Evolutionary conservation across 1,284 basidiomycete genomes (phyloP).

Genomic region (Apiotrichum domesticum): DNA sequence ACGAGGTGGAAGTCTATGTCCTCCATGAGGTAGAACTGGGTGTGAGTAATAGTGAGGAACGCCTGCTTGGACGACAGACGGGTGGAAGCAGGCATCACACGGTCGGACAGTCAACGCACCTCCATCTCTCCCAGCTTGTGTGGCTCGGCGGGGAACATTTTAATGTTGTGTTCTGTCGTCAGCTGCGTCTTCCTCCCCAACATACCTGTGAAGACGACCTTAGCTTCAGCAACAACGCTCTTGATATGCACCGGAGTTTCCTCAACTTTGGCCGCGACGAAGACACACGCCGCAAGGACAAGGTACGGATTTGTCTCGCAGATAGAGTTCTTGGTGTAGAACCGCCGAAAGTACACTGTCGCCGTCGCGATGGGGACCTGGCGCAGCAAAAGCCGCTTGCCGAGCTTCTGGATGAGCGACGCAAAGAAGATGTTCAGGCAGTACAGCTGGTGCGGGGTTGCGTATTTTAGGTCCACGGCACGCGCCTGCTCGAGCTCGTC

Average conservation of each 20-base stretch:
- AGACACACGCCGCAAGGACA: slow-evolving; percentile 86
- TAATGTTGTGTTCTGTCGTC: slow-evolving; percentile 58
- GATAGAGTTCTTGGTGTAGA: slow-evolving; percentile 89
- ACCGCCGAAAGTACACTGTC: slow-evolving; percentile 85
- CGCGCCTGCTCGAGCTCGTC: slow-evolving; percentile 65
- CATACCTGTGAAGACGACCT: slow-evolving; percentile 69
- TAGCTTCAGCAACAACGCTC: slow-evolving; percentile 77
- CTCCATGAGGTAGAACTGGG: slow-evolving; percentile 80
- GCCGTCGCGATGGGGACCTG: slow-evolving; percentile 91
- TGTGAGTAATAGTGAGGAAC: too few species aligned
- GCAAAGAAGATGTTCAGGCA: slow-evolving; percentile 80
- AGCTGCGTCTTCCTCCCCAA: slow-evolving; percentile 16
- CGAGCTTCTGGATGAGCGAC: slow-evolving; percentile 76
- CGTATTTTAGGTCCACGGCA: slow-evolving; percentile 66
- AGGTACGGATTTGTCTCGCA: slow-evolving; percentile 91
- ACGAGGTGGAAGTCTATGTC: slow-evolving; percentile 93
- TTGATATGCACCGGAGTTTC: slow-evolving; percentile 94
- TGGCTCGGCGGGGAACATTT: slow-evolving; percentile 74
- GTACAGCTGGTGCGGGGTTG: slow-evolving; percentile 66
- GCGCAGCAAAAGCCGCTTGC: slow-evolving; percentile 72
- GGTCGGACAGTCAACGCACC: background rate
- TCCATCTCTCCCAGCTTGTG: slow-evolving; percentile 97
- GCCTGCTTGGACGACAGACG: too few species aligned
- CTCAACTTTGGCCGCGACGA: slow-evolving; percentile 93
- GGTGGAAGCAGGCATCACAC: too few species aligned